These are phyloP conservation scores for Diatrype stigma DNA, from an alignment of 2,329 filamentous ascomycete genomes.

Conservation along the genomic window DNA sequence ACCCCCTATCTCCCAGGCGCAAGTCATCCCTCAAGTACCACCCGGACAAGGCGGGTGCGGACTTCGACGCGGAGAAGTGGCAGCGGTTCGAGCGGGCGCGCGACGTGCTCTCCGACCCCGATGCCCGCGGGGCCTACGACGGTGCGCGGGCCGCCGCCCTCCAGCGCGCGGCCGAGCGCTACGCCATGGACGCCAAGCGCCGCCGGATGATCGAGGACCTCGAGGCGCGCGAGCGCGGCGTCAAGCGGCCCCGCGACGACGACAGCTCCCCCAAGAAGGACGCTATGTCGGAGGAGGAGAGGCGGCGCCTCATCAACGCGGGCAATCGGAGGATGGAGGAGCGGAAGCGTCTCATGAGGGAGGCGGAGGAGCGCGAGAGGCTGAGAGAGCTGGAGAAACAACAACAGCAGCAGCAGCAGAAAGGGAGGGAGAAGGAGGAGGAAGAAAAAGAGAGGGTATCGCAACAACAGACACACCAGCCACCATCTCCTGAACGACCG, in stretches of 20 bases:
- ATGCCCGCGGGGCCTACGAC: slow-evolving; percentile 74
- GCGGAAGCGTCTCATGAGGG: slow-evolving; percentile 35
- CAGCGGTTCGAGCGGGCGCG: slow-evolving; percentile 82
- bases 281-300: slow-evolving; percentile 21
- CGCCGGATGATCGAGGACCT: slow-evolving; percentile 81
- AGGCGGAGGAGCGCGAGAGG: slow-evolving; percentile 39
- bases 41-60: slow-evolving; percentile 79
- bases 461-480: slow-evolving; percentile 1
- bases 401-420: too few relatives aligned
- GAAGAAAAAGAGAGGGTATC: slow-evolving; percentile 11
- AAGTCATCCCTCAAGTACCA: slow-evolving; percentile 86
- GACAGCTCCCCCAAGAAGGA: slow-evolving; percentile 25
- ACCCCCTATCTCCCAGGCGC: slow-evolving; percentile 9
- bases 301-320: slow-evolving; percentile 29
- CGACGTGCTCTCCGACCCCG: slow-evolving; percentile 71
- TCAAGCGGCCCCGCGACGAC: slow-evolving; percentile 54
- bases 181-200: slow-evolving; percentile 68
- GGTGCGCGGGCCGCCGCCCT: slow-evolving; percentile 66
- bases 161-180: slow-evolving; percentile 66
- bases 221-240: slow-evolving; percentile 68
- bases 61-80: slow-evolving; percentile 76
- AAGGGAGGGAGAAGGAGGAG: slow-evolving; percentile 17
- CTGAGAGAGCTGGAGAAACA: slow-evolving; percentile 30
- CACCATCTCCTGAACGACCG: slow-evolving; percentile 7
- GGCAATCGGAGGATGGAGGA: slow-evolving; percentile 36